Percentiles rank a stretch among this genome's conserved stretches.
These are phyloP conservation scores for Beauveria australis DNA, from an alignment of 2,329 filamentous ascomycete species.

Conservation along the genomic window DNA sequence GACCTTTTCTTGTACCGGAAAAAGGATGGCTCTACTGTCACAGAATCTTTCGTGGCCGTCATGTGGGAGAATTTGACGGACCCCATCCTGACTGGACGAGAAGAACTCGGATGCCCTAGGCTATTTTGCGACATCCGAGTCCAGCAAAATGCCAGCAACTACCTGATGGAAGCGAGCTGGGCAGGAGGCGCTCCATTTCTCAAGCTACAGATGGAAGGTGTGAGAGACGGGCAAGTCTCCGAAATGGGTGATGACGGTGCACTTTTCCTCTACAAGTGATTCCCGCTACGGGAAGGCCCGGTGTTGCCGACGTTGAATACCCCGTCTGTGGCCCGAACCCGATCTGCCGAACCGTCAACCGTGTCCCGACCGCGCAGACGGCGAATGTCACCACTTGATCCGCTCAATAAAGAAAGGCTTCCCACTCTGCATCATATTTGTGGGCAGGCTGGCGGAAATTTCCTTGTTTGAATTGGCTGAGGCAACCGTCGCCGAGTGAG, in stretches of 20 bases:
- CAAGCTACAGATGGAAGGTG: background rate
- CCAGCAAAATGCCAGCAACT: background rate
- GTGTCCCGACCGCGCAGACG: background rate
- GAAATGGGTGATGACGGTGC: background rate
- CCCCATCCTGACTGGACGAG: slow-evolving; percentile 50
- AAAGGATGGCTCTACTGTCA: background rate
- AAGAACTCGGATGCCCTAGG: slow-evolving; percentile 56
- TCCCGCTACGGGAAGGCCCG: background rate
- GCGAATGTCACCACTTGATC: background rate
- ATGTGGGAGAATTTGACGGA: slow-evolving; percentile 49
- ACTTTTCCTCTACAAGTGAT: background rate
- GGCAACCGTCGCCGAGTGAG: background rate
- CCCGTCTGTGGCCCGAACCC: background rate
- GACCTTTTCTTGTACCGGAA: no score
- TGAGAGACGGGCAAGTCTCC: background rate
- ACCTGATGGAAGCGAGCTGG: background rate
- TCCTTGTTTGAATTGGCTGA: background rate
- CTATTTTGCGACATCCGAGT: slow-evolving; percentile 44
- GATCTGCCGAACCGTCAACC: background rate
- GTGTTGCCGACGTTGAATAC: background rate
- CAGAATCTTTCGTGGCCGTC: background rate
- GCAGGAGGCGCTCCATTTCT: background rate
- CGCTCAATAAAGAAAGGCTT: background rate
- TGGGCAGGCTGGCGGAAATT: background rate
- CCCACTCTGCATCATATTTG: background rate